A percentile compares a stretch with the other conserved stretches of the same genome.
Conservation (phyloP, 2,329 filamentous ascomycete species). For the Dactylellina drechsleri region DNA sequence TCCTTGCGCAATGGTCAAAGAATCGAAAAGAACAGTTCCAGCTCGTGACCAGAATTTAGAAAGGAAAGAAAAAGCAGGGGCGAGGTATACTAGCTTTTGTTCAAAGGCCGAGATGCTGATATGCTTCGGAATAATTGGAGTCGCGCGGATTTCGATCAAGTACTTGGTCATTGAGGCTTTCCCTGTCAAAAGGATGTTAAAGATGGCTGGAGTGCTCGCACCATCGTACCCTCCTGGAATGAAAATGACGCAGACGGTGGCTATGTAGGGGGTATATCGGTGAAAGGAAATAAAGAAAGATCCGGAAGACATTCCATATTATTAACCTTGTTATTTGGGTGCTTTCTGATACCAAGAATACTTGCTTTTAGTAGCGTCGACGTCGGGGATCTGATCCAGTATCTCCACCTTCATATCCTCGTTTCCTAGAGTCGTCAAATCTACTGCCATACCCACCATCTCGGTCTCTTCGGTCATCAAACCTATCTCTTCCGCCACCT, state of each 20-base stretch:
- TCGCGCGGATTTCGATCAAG: too few relatives aligned
- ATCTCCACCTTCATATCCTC: constrained; percentile 55
- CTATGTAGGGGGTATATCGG: constrained; percentile 12
- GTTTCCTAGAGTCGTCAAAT: constrained; percentile 54
- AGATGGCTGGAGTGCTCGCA: constrained; percentile 54
- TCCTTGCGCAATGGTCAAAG: constrained; percentile 54
- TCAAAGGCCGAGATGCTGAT: neutral
- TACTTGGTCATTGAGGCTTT: constrained; percentile 4
- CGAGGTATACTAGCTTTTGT: constrained; percentile 30
- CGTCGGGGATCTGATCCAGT: constrained; percentile 49
- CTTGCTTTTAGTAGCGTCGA: constrained; percentile 47
- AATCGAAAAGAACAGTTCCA: constrained; percentile 40
- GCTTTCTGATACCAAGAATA: constrained; percentile 15
- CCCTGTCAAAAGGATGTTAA: constrained; percentile 50
- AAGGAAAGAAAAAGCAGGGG: constrained; percentile 13
- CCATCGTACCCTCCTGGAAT: constrained; percentile 52
- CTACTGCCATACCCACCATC: constrained; percentile 52
- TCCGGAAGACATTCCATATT: constrained; percentile 11
- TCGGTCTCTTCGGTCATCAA: constrained; percentile 55
- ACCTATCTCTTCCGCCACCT: constrained; percentile 55
- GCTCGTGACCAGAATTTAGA: constrained; percentile 2
- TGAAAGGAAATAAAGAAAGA: constrained; percentile 2
- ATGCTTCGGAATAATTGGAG: neutral
- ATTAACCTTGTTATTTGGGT: constrained; percentile 4
- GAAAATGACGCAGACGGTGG: constrained; percentile 13